A percentile compares a stretch with the other conserved stretches of the same genome.
These are phyloP conservation scores for Xylaria hypoxylon DNA, from an alignment of 2,329 filamentous ascomycete species.

Conservation along the genomic window DNA sequence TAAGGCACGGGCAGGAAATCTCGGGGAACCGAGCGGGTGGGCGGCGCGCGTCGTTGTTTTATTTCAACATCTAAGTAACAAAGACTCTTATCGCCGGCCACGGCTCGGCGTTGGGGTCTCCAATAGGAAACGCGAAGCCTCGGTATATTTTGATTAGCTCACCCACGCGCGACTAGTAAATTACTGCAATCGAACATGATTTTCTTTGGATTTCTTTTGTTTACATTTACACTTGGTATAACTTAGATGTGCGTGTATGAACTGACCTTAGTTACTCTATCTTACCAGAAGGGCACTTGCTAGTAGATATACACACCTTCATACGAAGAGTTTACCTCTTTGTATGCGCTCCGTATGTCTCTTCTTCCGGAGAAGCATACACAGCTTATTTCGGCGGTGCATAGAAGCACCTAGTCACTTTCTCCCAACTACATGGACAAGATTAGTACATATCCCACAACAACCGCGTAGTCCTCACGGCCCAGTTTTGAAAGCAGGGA, in stretches of 20 bases:
- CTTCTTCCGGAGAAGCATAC: too few species aligned
- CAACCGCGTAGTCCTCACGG: background rate
- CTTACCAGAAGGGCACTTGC: too few species aligned
- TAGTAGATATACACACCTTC: too few species aligned
- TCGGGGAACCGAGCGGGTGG: background rate
- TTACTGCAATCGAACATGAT: background rate
- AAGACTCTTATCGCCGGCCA: constrained; percentile 14
- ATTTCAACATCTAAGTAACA: background rate
- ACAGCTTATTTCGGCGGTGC: too few species aligned
- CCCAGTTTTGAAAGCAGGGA: constrained; percentile 37
- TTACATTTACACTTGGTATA: background rate
- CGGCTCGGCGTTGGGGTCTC: constrained; percentile 19
- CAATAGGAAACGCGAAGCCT: constrained; percentile 12
- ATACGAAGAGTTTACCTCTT: too few species aligned
- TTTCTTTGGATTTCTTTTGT: background rate
- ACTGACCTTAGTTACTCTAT: too few species aligned
- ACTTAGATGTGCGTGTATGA: too few species aligned
- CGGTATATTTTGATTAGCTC: background rate
- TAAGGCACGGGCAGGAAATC: background rate
- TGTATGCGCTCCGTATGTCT: too few species aligned
- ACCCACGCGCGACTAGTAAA: background rate
- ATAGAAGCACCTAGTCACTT: too few species aligned
- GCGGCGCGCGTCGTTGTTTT: background rate
- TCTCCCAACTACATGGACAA: too few species aligned
- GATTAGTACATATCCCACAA: constrained; percentile 1